Conservation (phyloP, 495 filamentous ascomycete genomes). For the Lepidopterella palustris region DNA sequence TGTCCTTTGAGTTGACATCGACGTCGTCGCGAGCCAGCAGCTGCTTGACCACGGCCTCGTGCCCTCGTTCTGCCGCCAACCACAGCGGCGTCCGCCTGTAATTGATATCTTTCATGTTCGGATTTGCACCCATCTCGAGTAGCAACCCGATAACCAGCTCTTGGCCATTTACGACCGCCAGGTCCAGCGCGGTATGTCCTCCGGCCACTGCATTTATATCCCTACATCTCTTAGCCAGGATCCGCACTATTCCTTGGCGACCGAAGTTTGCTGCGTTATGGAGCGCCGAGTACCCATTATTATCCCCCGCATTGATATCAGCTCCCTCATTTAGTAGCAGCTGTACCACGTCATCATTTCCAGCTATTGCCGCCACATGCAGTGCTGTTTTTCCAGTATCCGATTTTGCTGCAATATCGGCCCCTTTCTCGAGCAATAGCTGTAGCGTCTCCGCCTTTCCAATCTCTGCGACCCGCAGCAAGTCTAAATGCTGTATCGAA, state of each 20-base stretch:
- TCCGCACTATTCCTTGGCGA: neutral
- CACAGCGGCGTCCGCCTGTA: neutral
- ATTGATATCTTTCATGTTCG: neutral
- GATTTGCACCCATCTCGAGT: neutral
- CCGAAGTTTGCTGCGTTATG: neutral
- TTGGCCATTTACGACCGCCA: neutral
- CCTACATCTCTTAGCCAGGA: neutral
- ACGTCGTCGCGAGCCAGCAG: neutral
- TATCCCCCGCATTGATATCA: neutral
- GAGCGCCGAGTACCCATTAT: neutral
- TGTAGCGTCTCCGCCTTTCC: neutral
- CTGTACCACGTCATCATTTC: slow-evolving; percentile 7
- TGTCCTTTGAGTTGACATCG: too few species aligned
- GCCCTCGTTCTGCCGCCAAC: neutral
- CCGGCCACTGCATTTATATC: neutral
- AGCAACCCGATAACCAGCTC: neutral
- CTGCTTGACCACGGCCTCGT: neutral
- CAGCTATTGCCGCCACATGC: slow-evolving; percentile 2
- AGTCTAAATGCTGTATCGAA: slow-evolving; percentile 3
- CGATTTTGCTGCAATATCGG: slow-evolving; percentile 1
- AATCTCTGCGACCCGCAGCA: slow-evolving; percentile 2
- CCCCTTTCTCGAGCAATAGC: neutral
- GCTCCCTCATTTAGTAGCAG: neutral
- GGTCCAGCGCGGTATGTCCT: neutral
- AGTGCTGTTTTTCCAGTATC: slow-evolving; percentile 3